Base-by-base conservation (phyloP, 371 early-diverging fungal species). In the Lichtheimia corymbifera region DNA sequence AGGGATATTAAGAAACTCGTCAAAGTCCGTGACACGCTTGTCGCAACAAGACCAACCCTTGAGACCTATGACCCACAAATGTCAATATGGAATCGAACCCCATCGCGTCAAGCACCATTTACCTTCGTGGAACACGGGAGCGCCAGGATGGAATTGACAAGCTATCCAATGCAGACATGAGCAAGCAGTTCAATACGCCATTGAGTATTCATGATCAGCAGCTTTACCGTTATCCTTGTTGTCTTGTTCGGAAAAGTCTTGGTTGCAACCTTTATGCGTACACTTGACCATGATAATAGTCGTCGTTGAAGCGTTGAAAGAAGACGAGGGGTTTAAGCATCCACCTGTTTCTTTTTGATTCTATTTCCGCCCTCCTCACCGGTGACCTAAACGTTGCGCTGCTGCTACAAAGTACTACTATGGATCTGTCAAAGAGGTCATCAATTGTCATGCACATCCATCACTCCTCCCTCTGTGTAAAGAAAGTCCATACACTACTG, bases 21-120 rank as follows among this genome's bases (percentile, higher is more conserved):
- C 94, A 67, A 97, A 97, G 53, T 91, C 90, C 41, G 77, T 75
- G 53, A 94, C 96, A 44, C 92, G 83, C 62, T 95, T 94, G n/a
- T 86, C 77, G 80, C 98, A 97, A 80, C 98, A 97, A 50, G 88
- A 86, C 95, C 96, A 97, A 50, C 96, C 93, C 84, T 95, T 92
- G 53, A 89, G 76, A 59, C 95, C 80, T 79, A 62, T 14, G 53
- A 24, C 5, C 35, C n/a, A n/a, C 30, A 30, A 27, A 28, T 35
- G 35, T 35, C 35, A 35, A 35, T 28, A 28, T 35, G 35, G 6
- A 35, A 9, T 11, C 35, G 35, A 11, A 9, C 5, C 3, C 28
- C 35, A 35, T 35, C 11, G 35, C 35, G 35, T 28, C 22, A 17
- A 44, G 5, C 14, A 22, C 27, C 4, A 35, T 20, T 50, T 67